These are phyloP conservation scores for Kodamaea alishanica DNA, from an alignment of 1,139 yeast species.

Conservation along the genomic window DNA sequence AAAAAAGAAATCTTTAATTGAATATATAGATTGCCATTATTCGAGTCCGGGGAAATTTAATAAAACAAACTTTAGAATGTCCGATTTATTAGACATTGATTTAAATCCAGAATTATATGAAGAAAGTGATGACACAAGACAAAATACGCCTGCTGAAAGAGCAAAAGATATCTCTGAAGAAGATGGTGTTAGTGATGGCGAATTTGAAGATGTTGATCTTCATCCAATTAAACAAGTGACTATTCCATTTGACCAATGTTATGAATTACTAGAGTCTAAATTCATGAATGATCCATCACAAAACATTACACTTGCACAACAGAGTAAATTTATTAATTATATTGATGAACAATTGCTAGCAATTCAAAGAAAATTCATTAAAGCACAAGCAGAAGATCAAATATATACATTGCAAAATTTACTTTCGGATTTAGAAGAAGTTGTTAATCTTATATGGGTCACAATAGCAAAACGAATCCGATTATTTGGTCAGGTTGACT, in stretches of 20 bases:
- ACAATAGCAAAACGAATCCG: conserved; percentile 18
- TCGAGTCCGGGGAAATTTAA: not conserved
- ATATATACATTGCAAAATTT: conserved; percentile 18
- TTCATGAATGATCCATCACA: conserved; percentile 8
- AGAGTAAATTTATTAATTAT: conserved; percentile 56
- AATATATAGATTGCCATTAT: too few species aligned
- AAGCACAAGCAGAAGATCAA: conserved; percentile 39
- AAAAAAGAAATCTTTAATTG: too few species aligned
- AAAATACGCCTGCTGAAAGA: not conserved
- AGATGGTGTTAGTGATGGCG: not conserved
- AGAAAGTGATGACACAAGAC: conserved; percentile 16
- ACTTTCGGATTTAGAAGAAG: conserved; percentile 13
- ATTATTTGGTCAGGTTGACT: conserved; percentile 57
- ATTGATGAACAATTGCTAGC: conserved; percentile 55
- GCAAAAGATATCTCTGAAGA: not conserved
- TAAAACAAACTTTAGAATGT: not conserved
- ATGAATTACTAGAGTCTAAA: conserved; percentile 13
- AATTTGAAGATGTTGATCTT: conserved; percentile 3
- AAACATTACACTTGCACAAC: conserved; percentile 38
- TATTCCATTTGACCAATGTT: conserved; percentile 29
- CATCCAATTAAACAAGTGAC: conserved; percentile 18
- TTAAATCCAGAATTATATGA: conserved; percentile 42
- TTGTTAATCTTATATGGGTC: conserved; percentile 18
- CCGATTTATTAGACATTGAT: conserved; percentile 26
- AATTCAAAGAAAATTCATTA: conserved; percentile 64